Conservation (phyloP, 2,329 filamentous ascomycete species). For the Colletotrichum tabaci region DNA sequence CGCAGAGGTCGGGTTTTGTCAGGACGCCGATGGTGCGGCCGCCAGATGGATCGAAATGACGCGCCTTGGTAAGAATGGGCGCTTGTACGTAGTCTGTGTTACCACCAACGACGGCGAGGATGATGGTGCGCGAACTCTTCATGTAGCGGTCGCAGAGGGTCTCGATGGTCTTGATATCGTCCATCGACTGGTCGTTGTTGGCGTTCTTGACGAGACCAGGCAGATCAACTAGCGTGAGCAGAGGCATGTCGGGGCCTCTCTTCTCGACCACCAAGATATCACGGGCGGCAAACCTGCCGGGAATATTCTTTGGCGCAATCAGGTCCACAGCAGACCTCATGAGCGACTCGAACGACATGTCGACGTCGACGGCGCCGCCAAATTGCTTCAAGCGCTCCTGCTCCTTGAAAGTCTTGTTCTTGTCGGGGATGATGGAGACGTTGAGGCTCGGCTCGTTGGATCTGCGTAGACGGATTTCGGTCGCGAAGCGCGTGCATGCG, state of each 20-base stretch:
- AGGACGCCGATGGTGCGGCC: slow-evolving; percentile 66
- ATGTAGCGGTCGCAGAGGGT: slow-evolving; percentile 68
- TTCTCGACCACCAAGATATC: slow-evolving; percentile 73
- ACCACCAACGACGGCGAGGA: slow-evolving; percentile 68
- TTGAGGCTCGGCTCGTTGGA: slow-evolving; percentile 60
- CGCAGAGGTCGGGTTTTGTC: slow-evolving; percentile 68
- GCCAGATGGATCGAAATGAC: slow-evolving; percentile 65
- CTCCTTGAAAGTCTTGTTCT: slow-evolving; percentile 61
- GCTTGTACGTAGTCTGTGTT: slow-evolving; percentile 70
- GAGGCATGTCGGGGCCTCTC: slow-evolving; percentile 70
- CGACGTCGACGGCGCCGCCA: slow-evolving; percentile 61
- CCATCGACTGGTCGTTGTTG: slow-evolving; percentile 66
- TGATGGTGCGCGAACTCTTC: slow-evolving; percentile 69
- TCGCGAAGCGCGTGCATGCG: slow-evolving; percentile 74
- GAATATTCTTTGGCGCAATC: slow-evolving; percentile 65
- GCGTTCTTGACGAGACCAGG: slow-evolving; percentile 71
- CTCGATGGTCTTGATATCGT: slow-evolving; percentile 68
- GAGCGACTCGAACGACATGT: slow-evolving; percentile 64
- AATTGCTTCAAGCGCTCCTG: slow-evolving; percentile 64
- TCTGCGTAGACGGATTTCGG: slow-evolving; percentile 70
- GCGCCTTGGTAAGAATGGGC: slow-evolving; percentile 65
- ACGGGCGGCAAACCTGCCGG: slow-evolving; percentile 65
- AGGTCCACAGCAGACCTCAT: slow-evolving; percentile 66
- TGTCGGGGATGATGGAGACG: slow-evolving; percentile 70
- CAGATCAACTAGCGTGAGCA: slow-evolving; percentile 74